Evolutionary conservation across 2,329 filamentous ascomycete genomes (phyloP).

Genomic region (Xylaria digitata): DNA sequence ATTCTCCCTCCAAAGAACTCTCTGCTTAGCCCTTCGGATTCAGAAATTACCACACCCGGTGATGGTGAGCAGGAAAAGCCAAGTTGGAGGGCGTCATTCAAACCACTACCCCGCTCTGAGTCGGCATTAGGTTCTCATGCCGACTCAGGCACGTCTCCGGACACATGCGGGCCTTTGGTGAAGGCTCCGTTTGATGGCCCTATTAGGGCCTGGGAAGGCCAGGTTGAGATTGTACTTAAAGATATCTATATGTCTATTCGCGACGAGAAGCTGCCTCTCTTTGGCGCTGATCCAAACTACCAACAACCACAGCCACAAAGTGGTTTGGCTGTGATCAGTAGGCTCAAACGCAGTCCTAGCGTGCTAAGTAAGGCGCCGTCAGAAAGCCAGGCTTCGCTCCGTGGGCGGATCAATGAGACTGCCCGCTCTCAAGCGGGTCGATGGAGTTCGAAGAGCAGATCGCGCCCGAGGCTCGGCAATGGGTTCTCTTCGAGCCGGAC

Average conservation of each 20-base stretch:
- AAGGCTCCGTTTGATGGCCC: slow-evolving; percentile 80
- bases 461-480: slow-evolving; percentile 80
- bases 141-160: slow-evolving; percentile 52
- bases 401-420: slow-evolving; percentile 76
- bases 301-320: slow-evolving; percentile 62
- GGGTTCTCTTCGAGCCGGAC: slow-evolving; percentile 91
- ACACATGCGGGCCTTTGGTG: slow-evolving; percentile 80
- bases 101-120: slow-evolving; percentile 60
- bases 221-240: slow-evolving; percentile 91
- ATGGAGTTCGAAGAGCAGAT: slow-evolving; percentile 89
- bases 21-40: slow-evolving; percentile 45
- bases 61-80: slow-evolving; percentile 45
- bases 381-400: slow-evolving; percentile 75
- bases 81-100: slow-evolving; percentile 59
- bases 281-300: slow-evolving; percentile 71
- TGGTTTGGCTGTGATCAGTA: slow-evolving; percentile 77
- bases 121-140: slow-evolving; percentile 54
- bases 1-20: slow-evolving; percentile 60
- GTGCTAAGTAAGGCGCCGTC: slow-evolving; percentile 94
- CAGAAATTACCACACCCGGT: slow-evolving; percentile 38
- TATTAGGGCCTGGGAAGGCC: slow-evolving; percentile 84
- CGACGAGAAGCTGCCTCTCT: slow-evolving; percentile 85
- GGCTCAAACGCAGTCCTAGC: slow-evolving; percentile 87
- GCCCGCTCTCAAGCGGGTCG: slow-evolving; percentile 67
- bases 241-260: slow-evolving; percentile 92